Evolutionary conservation across 768 basidiomycete species (phyloP), one percentile per base, ranked within the genome.

Genomic region (Sutorius australiensis): DNA sequence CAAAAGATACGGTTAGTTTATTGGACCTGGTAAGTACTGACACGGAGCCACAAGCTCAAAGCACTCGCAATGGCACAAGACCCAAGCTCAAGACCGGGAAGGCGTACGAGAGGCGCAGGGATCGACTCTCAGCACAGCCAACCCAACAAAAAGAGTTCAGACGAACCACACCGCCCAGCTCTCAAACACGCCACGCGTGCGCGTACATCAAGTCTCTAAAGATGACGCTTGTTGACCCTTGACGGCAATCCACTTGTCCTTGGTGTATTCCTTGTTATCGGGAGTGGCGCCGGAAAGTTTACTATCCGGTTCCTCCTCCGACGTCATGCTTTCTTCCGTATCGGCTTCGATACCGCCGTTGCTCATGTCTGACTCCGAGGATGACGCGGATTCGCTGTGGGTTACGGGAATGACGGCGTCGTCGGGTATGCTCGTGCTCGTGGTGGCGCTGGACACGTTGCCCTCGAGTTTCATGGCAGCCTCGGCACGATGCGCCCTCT

Each of bases 181-280:
- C 24, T 24, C 24, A 24, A 24, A 24, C 24, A 24, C 24, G 24
- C 24, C 48, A 50, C 49, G 16, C 5, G 32, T 19, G 16, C 36
- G n/a, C 36, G 36, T 17, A 37, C 12, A 31, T 58, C 34, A 66
- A 0, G 51, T 51, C 0, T 61, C 66, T 31, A 19, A 44, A 31
- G 59, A 50, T 9, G 51, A 46, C 17, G 58, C 47, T 21, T 66
- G 56, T 54, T 80, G 72, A 21, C 77, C 77, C 68, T 88, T 86
- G 66, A 91, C 83, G 17, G 86, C 75, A 46, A 90, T 81, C 89
- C 89, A 91, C 65, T 86, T 88, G 63, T 90, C 87, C 65, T 78
- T 80, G 61, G 70, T 67, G 42, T 58, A 30, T 37, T 75, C 68
- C 50, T 64, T 66, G 50, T 36, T 30, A 24, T 63, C 55, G 6